These are phyloP conservation scores for Alopecurus myosuroides DNA, from an alignment of 176 grass and related monocot genomes.

Conservation along the genomic window DNA sequence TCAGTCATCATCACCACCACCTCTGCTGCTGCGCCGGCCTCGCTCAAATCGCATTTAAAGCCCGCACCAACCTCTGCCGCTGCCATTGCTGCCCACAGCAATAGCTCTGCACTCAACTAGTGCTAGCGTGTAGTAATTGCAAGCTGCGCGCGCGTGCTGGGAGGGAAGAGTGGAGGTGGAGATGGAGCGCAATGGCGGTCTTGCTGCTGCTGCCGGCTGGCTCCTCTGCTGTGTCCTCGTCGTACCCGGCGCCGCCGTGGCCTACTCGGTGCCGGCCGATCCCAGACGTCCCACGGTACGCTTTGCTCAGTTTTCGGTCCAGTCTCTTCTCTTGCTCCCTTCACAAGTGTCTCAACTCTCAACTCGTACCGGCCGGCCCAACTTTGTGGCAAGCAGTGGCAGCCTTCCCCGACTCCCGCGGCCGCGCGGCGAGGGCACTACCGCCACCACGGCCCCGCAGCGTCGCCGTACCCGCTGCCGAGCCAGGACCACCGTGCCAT, in stretches of 20 bases:
- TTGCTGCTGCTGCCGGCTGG: not conserved
- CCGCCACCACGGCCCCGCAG: not conserved
- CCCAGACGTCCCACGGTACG: constrained; percentile 14
- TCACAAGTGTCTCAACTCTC: not conserved
- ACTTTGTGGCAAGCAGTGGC: not conserved
- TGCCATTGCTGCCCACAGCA: not conserved
- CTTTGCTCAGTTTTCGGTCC: no score
- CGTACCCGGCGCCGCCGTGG: not conserved
- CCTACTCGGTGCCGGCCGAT: not conserved
- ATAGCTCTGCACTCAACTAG: not conserved
- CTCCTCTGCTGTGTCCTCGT: not conserved
- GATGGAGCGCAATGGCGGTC: not conserved
- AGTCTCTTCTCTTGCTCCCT: no score
- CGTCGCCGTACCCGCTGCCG: not conserved
- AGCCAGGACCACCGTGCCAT: not conserved
- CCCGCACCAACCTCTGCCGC: not conserved
- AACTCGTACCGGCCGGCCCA: no score
- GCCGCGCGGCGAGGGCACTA: not conserved
- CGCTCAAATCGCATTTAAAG: not conserved
- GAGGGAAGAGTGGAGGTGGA: not conserved
- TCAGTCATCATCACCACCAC: not conserved
- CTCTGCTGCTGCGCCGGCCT: not conserved
- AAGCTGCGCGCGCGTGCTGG: not conserved
- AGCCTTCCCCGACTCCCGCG: not conserved
- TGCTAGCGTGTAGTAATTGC: not conserved